Evolutionary conservation across 805 yeast species (phyloP), one percentile per base, ranked within the genome.

Genomic region (Starmerella kuoi): DNA sequence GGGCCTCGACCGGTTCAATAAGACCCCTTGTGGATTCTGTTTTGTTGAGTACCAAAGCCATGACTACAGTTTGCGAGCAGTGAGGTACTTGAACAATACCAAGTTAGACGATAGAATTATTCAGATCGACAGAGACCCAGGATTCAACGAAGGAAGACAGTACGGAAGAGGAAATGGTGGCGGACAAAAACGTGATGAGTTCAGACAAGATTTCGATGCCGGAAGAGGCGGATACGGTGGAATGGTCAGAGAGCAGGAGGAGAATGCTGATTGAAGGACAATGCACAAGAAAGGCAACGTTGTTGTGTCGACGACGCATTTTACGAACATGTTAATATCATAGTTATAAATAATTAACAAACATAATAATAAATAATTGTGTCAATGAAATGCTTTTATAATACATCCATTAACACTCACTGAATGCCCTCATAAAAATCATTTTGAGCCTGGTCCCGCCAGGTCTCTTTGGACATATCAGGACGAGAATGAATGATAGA

Each of bases 11-110:
- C 71, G 95, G 50, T 78, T 79, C 58, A 80, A 82, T 51, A 76
- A 79, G 55, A 87, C 95, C 1, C 98, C 98, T 2, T 87, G 97
- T 58, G 97, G 98, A 15, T 88, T 91, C 61, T 87, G 96, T 58
- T 91, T 91, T 58, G 86, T 91, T 31, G 79, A 85, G 35, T 91
- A 78, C 59, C 72, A 70, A 41, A 60, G 66, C 23, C 77, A 77
- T 34, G 69, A 69, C 38, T 86, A 83, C 38, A 85, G 95, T 2
- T 65, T 86, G 40, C 76, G 80, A 50, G 82, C 95, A 2, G 74
- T 88, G 57, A 82, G 85, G 59, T 88, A 76, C 55, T 64, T 91
- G 38, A 77, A 83, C 52, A 79, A 76, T 41, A 85, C 95, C 0
- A 78, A 77, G 54, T 71, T 91, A 40, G 95, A 88, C 56, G 94